Conservation (phyloP, 192 early-diverging fungal genomes). For the Coemansia sp. region DNA sequence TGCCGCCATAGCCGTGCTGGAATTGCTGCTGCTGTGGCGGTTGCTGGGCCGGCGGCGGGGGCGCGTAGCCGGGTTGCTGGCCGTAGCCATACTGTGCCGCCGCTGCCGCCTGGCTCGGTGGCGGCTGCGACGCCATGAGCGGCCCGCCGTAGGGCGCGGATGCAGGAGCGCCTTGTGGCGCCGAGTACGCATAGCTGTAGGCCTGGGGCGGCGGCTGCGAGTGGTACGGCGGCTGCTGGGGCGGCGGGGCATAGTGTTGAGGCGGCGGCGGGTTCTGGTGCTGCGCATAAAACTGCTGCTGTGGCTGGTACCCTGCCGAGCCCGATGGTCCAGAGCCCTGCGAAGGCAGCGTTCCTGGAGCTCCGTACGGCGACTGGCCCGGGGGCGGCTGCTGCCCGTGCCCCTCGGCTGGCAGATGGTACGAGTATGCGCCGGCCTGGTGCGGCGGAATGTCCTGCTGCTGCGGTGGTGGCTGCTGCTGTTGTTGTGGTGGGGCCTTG, state of each 20-base stretch:
- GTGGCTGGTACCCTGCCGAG: no score
- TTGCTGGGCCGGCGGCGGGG: constrained; percentile 1
- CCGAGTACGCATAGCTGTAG: constrained; percentile 26
- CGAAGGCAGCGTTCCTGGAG: constrained; percentile 4
- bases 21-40: constrained; percentile 15
- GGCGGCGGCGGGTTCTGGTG: constrained; percentile 4
- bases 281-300: constrained; percentile 9
- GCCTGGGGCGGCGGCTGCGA: constrained; percentile 15
- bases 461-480: no score
- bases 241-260: constrained; percentile 17
- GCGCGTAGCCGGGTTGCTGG: constrained; percentile 5
- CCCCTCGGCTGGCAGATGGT: no score
- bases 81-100: constrained; percentile 16
- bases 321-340: no score
- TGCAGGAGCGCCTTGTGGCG: constrained; percentile 12
- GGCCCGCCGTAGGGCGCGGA: constrained; percentile 14
- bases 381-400: no score
- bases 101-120: constrained; percentile 9
- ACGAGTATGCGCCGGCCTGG: no score
- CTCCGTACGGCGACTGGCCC: no score
- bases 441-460: no score
- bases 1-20: constrained; percentile 46
- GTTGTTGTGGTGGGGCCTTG: no score
- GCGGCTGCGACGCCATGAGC: constrained; percentile 14
- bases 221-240: constrained; percentile 9